These are phyloP conservation scores for Westerdykella ornata DNA, from an alignment of 2,329 filamentous ascomycete genomes.

Conservation along the genomic window DNA sequence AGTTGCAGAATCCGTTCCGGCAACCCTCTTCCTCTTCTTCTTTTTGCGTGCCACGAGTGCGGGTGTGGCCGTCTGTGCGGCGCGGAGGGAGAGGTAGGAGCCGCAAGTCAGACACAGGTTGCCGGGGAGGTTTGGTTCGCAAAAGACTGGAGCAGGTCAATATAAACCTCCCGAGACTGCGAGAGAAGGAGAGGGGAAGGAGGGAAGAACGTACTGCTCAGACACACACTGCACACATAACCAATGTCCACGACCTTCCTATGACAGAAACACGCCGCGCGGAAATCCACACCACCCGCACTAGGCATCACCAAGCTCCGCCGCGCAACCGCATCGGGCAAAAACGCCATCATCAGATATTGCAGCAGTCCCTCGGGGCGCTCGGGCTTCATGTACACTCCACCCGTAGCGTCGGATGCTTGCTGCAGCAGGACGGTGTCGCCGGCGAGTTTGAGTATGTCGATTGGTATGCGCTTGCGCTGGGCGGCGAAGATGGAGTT, in stretches of 20 bases:
- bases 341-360: conserved; percentile 89
- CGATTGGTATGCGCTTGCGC: conserved; percentile 78
- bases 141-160: conserved; percentile 29
- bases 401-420: conserved; percentile 67
- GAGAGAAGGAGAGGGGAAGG: background rate
- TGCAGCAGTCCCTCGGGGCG: conserved; percentile 62
- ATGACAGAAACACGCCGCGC: conserved; percentile 98
- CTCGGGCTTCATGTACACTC: conserved; percentile 58
- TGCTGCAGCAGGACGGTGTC: conserved; percentile 92
- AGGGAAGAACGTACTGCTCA: conserved; percentile 60
- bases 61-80: conserved; percentile 27
- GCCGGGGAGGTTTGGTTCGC: conserved; percentile 26
- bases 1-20: conserved; percentile 29
- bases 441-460: conserved; percentile 79
- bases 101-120: conserved; percentile 36
- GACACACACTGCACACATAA: conserved; percentile 91
- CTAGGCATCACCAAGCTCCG: conserved; percentile 68
- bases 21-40: conserved; percentile 37
- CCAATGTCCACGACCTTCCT: conserved; percentile 82
- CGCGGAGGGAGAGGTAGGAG: conserved; percentile 35
- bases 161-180: conserved; percentile 5
- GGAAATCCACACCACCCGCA: conserved; percentile 84
- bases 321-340: conserved; percentile 62
- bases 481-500: conserved; percentile 96
- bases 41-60: conserved; percentile 28